Evolutionary conservation across 768 basidiomycete species (phyloP).

Genomic region (Mycena rebaudengoi): DNA sequence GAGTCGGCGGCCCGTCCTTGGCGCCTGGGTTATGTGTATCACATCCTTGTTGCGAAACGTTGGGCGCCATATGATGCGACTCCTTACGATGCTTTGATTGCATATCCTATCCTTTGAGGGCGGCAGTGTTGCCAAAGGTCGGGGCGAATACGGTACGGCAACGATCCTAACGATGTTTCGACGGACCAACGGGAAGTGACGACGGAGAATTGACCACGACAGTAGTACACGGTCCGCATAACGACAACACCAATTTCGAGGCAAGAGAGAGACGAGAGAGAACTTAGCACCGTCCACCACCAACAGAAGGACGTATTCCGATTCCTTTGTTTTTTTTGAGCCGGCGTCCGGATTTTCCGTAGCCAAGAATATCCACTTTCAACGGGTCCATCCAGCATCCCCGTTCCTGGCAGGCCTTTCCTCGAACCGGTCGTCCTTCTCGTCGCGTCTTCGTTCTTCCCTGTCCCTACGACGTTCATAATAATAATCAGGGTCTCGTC

Average conservation of each 20-base stretch:
- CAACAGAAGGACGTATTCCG: slow-evolving; percentile 33
- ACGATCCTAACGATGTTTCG: slow-evolving; percentile 43
- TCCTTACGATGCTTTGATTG: slow-evolving; percentile 40
- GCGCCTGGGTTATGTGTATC: neutral
- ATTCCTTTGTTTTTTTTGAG: slow-evolving; percentile 48
- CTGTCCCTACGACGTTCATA: slow-evolving; percentile 90
- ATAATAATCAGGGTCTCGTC: slow-evolving; percentile 85
- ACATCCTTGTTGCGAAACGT: slow-evolving; percentile 3
- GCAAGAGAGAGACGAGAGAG: slow-evolving; percentile 52
- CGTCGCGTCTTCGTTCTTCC: slow-evolving; percentile 83
- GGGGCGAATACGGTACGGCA: slow-evolving; percentile 30
- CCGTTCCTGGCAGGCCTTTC: slow-evolving; percentile 82
- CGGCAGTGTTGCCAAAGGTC: slow-evolving; percentile 15
- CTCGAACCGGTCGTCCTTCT: slow-evolving; percentile 84
- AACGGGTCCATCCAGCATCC: slow-evolving; percentile 81
- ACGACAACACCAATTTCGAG: slow-evolving; percentile 57
- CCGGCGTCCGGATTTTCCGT: slow-evolving; percentile 41
- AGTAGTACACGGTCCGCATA: slow-evolving; percentile 66
- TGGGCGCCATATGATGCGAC: neutral
- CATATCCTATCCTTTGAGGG: slow-evolving; percentile 7
- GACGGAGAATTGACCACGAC: no score
- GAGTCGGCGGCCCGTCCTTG: neutral
- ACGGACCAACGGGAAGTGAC: slow-evolving; percentile 56
- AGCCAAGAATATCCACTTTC: slow-evolving; percentile 45
- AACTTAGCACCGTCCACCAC: slow-evolving; percentile 35